Percentiles rank a stretch among this genome's conserved stretches.
phyloP scores from a whole-genome alignment of 495 filamentous ascomycete species.

The Penicillium antarcticum region DNA sequence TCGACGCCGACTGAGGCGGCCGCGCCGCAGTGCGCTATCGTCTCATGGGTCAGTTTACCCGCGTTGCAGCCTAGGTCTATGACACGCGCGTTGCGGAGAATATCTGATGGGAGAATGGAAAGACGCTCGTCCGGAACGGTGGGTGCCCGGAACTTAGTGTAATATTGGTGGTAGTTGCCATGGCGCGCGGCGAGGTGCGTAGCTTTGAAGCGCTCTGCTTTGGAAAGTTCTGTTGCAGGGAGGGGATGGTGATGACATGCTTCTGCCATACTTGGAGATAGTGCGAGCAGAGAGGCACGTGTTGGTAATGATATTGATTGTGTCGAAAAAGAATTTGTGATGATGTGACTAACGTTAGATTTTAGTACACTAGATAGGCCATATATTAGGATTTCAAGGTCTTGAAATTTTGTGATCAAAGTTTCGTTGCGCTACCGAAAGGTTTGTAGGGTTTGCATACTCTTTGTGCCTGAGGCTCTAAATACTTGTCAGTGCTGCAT shows the following conservation, averaged over 20 bases:
- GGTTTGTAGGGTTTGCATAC: slow-evolving; percentile 21
- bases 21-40: slow-evolving; percentile 23
- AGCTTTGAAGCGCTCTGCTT: slow-evolving; percentile 30
- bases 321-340: slow-evolving; percentile 8
- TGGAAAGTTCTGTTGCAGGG: slow-evolving; percentile 22
- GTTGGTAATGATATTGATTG: slow-evolving; percentile 12
- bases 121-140: slow-evolving; percentile 27
- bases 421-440: slow-evolving; percentile 4
- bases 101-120: slow-evolving; percentile 26
- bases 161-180: slow-evolving; percentile 33
- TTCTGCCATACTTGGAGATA: slow-evolving; percentile 22
- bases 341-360: slow-evolving; percentile 5
- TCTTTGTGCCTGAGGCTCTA: slow-evolving; percentile 14
- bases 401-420: slow-evolving; percentile 15
- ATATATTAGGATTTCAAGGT: slow-evolving; percentile 9
- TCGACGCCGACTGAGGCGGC: slow-evolving; percentile 26
- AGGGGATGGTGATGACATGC: slow-evolving; percentile 8
- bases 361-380: slow-evolving; percentile 11
- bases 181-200: slow-evolving; percentile 28
- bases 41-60: slow-evolving; percentile 26
- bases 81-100: slow-evolving; percentile 26
- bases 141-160: slow-evolving; percentile 26
- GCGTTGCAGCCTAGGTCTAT: slow-evolving; percentile 30
- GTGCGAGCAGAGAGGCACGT: slow-evolving; percentile 8
- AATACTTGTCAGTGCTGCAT: too few species aligned